Conservation (phyloP, 139 green algal genomes). For the Chlorella vulgaris region DNA sequence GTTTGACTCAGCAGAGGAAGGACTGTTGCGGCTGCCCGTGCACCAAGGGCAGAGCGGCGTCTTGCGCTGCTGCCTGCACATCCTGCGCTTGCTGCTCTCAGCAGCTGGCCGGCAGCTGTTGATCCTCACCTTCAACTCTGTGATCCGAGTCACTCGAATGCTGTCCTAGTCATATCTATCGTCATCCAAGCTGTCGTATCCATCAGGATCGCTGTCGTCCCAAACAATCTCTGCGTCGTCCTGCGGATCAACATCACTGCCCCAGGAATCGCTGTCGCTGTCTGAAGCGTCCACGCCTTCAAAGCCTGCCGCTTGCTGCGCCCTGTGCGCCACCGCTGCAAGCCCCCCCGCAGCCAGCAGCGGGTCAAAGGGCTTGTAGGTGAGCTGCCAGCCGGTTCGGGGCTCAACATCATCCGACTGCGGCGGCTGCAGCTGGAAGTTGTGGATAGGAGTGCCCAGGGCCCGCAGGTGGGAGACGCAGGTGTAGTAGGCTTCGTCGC, state of each 20-base stretch:
- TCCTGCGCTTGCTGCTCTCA: too few species aligned
- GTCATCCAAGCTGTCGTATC: too few species aligned
- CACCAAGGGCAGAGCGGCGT: too few species aligned
- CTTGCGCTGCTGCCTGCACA: too few species aligned
- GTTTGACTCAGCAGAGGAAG: too few species aligned
- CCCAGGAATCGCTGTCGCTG: not conserved
- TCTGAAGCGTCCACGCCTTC: not conserved
- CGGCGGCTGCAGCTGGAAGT: constrained; percentile 9
- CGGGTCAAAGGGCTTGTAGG: not conserved
- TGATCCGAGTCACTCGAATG: not conserved
- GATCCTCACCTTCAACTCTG: too few species aligned
- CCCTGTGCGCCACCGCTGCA: constrained; percentile 21
- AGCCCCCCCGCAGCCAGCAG: constrained; percentile 28
- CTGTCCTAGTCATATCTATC: too few species aligned
- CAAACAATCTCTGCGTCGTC: not conserved
- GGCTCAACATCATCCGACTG: not conserved
- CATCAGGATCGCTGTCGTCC: not conserved
- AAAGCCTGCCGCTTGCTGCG: constrained; percentile 15
- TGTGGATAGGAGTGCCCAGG: constrained; percentile 33
- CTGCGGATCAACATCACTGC: not conserved
- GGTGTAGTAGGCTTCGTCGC: constrained; percentile 44
- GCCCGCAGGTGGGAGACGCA: constrained; percentile 39
- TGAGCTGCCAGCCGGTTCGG: not conserved
- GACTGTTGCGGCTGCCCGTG: too few species aligned
- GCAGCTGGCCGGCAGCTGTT: not conserved